Base-by-base conservation (phyloP, 257 asterid genomes). In the Pogostemon cablin region DNA sequence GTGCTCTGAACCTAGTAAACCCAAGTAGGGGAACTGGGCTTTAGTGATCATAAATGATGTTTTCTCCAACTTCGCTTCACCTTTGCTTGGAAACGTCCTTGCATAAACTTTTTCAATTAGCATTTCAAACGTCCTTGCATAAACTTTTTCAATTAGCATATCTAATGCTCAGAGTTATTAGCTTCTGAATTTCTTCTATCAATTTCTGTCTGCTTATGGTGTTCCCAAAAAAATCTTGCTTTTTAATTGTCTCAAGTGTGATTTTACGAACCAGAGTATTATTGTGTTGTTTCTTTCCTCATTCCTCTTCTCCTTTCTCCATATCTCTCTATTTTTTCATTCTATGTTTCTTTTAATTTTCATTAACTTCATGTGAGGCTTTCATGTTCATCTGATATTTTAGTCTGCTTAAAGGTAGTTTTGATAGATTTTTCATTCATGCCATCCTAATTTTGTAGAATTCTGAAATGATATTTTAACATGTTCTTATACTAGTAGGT, bases 401-500 rank as follows among this genome's bases (percentile, higher is more conserved):
- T 53, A 41, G 66, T 57, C 67, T 50, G 80, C 62, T 53, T 42
- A 34, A 34, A 9, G 47, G 25, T 58, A 37, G 74, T 71, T 71
- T n/a, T 50, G 55, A 42, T 73, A 25, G 63, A 42, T 70, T 66
- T 32, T 39, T 72, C 59, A 59, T 35, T 40, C 12, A 3, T 64
- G 38, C 57, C 62, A 34, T 73, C 37, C 39, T 55, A 11, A n/a
- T 43, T 49, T 25, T 17, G 40, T 65, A 11, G 17, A 34, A 41
- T 56, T 65, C 39, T 46, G 76, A 58, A 46, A 46, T 58, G 69
- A 48, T 64, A 65, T 43, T 67, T 17, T 4, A 4, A 10, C n/a
- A 55, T 50, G 63, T 65, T 8, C 59, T 37, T 76, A 25, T 67
- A 40, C 60, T 72, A 66, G 69, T 72, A 42, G 12, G 65, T 42